Evolutionary conservation across 495 filamentous ascomycete genomes (phyloP), one percentile per base, ranked within the genome.

Genomic region (Neurospora tetrasperma): DNA sequence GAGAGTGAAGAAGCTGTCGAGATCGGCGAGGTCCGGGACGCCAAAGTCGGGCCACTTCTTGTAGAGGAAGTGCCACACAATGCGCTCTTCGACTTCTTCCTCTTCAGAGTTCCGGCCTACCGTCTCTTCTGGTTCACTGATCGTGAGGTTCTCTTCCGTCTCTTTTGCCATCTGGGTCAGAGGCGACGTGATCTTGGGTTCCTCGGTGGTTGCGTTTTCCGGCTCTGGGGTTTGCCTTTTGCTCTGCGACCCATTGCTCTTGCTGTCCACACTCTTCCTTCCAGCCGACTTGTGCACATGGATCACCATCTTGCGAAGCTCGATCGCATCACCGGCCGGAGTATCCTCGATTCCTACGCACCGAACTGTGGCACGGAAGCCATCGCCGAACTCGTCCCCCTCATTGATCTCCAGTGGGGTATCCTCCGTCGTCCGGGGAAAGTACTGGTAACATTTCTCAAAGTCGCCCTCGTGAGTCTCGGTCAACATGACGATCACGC

Each of bases 401-500:
- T 87, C 83, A 76, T 90, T 89, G 73, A 92, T 79, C 31, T 80
- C 77, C 69, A 89, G 76, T 4, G 81, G 80, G 0, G 89, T 83
- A 31, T 88, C 83, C 27, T 89, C 85, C 20, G 81, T 72, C 41
- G 85, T 83, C 39, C 87, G 80, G 0, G 96, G 96, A 74, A 94
- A 99, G 76, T 99, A 99, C 62, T 90, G 94, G 59, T 85, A 93
- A 79, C 96, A 98, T 80, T 99, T 98, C 76, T 97, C 93, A 74
- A 86, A 85, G n/a, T 88, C 89, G 3, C 86, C 83, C 79, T 97
- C 95, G 74, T 92, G 89, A 1, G 93, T 97, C 78, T 94, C 92
- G 27, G 95, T 98, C 74, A 98, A 88, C 96, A 98, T 98, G 40
- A 98, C 90, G 70, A 99, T 91, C 31, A 99, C 93, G 3, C 89